Evolutionary conservation across 2,329 filamentous ascomycete genomes (phyloP).

Genomic region (Cercospora sp.): DNA sequence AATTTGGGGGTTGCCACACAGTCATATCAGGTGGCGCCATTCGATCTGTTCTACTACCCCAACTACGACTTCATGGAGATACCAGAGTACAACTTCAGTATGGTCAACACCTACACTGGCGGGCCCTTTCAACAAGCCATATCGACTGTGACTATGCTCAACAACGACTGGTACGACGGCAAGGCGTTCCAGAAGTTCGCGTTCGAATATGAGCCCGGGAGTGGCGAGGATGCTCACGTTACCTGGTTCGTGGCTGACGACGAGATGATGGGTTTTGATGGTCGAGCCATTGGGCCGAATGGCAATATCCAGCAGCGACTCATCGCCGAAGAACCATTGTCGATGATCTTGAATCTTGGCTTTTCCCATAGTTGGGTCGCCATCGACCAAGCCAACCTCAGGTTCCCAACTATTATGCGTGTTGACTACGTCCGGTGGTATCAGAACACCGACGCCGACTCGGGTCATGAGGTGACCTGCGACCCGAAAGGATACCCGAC

Average conservation of each 20-base stretch:
- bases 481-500: slow-evolving; percentile 57
- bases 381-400: slow-evolving; percentile 49
- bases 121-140: slow-evolving; percentile 59
- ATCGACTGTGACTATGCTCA: slow-evolving; percentile 56
- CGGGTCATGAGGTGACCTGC: slow-evolving; percentile 49
- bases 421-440: slow-evolving; percentile 59
- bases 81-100: slow-evolving; percentile 51
- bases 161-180: slow-evolving; percentile 58
- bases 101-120: slow-evolving; percentile 55
- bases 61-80: slow-evolving; percentile 56
- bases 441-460: slow-evolving; percentile 48
- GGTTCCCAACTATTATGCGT: slow-evolving; percentile 55
- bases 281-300: slow-evolving; percentile 54
- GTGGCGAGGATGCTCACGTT: slow-evolving; percentile 48
- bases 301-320: slow-evolving; percentile 54
- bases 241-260: slow-evolving; percentile 56
- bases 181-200: slow-evolving; percentile 57
- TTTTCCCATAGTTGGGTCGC: slow-evolving; percentile 53
- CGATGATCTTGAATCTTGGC: slow-evolving; percentile 56
- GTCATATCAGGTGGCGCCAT: slow-evolving; percentile 53
- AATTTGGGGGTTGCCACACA: slow-evolving; percentile 51
- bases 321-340: slow-evolving; percentile 57
- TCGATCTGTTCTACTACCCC: slow-evolving; percentile 54
- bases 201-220: slow-evolving; percentile 57
- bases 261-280: slow-evolving; percentile 55